Evolutionary conservation across 331 rosid genomes (phyloP).

Genomic region (Telfairia occidentalis): DNA sequence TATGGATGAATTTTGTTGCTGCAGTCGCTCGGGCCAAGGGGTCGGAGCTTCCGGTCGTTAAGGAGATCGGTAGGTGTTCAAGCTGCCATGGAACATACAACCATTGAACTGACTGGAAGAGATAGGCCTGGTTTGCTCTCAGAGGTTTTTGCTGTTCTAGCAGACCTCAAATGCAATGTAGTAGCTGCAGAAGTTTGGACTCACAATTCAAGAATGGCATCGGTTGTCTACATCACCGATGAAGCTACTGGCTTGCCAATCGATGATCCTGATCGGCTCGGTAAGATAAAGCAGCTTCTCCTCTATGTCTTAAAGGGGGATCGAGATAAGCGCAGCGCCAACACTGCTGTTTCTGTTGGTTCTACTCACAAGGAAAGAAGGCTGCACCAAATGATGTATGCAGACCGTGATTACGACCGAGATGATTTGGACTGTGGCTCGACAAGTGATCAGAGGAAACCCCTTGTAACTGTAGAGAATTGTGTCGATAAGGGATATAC

Average conservation of each 20-base stretch:
- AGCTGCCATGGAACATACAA: constrained; percentile 64
- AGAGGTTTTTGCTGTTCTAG: constrained; percentile 88
- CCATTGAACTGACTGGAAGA: constrained; percentile 78
- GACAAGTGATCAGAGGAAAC: constrained; percentile 40
- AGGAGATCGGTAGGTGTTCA: constrained; percentile 86
- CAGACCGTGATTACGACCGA: constrained; percentile 78
- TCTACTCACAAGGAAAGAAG: constrained; percentile 96
- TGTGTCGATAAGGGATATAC: constrained; percentile 80
- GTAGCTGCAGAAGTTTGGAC: constrained; percentile 99
- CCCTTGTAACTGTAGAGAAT: constrained; percentile 54
- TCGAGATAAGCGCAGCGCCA: constrained; percentile 69
- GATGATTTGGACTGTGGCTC: constrained; percentile 32
- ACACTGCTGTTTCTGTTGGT: constrained; percentile 79
- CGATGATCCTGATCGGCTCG: constrained; percentile 45
- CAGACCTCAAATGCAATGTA: constrained; percentile 92
- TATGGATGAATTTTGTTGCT: constrained; percentile 2
- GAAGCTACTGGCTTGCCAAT: constrained; percentile 52
- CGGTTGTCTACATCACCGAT: constrained; percentile 69
- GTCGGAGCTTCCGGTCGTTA: constrained; percentile 59
- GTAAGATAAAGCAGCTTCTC: constrained; percentile 63
- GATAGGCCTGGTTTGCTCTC: constrained; percentile 96
- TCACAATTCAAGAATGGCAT: constrained; percentile 97
- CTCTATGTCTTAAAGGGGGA: constrained; percentile 72
- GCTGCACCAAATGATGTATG: constrained; percentile 97
- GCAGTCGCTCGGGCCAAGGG: constrained; percentile 79